Evolutionary conservation across 257 asterid genomes (phyloP).

Genomic region (Verbascum thapsus): DNA sequence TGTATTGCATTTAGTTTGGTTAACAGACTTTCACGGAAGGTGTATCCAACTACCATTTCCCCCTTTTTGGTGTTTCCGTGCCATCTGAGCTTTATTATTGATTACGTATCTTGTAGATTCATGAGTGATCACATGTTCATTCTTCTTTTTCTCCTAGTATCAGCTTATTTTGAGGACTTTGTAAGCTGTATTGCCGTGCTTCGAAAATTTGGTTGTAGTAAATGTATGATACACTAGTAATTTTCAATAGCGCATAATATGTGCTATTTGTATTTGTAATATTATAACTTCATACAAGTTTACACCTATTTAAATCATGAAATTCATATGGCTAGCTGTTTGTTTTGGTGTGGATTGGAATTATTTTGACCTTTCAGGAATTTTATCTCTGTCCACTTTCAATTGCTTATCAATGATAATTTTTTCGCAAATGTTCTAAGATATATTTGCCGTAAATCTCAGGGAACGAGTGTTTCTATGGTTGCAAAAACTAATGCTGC

Average conservation of each 20-base stretch:
- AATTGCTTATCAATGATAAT: too few species aligned
- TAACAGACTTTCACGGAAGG: too few species aligned
- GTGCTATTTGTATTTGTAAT: too few species aligned
- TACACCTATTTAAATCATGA: slow-evolving; percentile 1
- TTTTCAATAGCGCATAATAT: too few species aligned
- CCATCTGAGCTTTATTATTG: neutral
- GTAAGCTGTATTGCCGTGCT: too few species aligned
- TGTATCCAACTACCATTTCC: neutral
- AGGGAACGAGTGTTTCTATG: slow-evolving; percentile 33
- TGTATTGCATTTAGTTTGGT: slow-evolving; percentile 14
- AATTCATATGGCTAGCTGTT: neutral
- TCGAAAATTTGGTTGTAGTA: too few species aligned
- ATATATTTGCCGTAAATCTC: slow-evolving; percentile 23
- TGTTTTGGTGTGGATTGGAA: slow-evolving; percentile 15
- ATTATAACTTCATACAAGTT: neutral
- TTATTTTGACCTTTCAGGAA: neutral
- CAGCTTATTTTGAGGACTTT: slow-evolving; percentile 20
- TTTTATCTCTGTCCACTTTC: slow-evolving; percentile 5
- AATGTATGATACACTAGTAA: too few species aligned
- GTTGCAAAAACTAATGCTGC: slow-evolving; percentile 28
- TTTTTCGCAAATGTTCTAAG: slow-evolving; percentile 18
- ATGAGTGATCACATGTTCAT: neutral
- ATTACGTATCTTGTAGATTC: slow-evolving; percentile 2
- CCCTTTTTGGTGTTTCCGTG: slow-evolving; percentile 21
- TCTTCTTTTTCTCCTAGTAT: slow-evolving; percentile 1